A percentile compares a stretch with the other conserved stretches of the same genome.
phyloP scores from a whole-genome alignment of 306 rosid genomes.

The Quercus suber region DNA sequence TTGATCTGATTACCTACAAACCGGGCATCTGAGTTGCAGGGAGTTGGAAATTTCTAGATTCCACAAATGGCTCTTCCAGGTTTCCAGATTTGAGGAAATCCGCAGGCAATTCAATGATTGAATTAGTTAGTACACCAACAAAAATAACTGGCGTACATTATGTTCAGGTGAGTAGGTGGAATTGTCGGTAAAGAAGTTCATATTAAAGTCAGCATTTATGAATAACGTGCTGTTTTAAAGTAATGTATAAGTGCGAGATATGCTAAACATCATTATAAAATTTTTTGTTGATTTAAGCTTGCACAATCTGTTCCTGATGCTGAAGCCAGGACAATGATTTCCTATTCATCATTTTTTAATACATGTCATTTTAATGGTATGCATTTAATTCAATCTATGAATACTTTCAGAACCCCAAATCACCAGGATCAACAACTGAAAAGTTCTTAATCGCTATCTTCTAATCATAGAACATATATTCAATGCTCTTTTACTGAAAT shows the following conservation, averaged over 20 bases:
- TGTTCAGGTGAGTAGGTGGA: conserved; percentile 76
- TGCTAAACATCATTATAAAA: neutral
- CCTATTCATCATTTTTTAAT: neutral
- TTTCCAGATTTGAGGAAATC: conserved; percentile 83
- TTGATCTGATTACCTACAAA: conserved; percentile 15
- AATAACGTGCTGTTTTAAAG: neutral
- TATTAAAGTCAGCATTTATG: conserved; percentile 19
- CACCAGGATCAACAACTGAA: neutral
- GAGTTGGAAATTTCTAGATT: conserved; percentile 78
- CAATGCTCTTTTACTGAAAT: neutral
- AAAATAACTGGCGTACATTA: conserved; percentile 96
- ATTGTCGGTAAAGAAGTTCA: neutral
- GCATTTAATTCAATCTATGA: neutral
- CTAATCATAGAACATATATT: neutral
- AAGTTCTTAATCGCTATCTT: neutral
- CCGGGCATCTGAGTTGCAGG: conserved; percentile 59
- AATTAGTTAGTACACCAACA: conserved; percentile 85
- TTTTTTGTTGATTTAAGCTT: neutral
- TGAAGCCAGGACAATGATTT: neutral
- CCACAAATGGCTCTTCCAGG: conserved; percentile 69
- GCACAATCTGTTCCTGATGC: neutral
- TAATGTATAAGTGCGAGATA: neutral
- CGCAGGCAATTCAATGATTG: conserved; percentile 77
- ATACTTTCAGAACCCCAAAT: neutral
- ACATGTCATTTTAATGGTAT: neutral